Evolutionary conservation across 768 basidiomycete species (phyloP).

Genomic region (Mycena rosella): DNA sequence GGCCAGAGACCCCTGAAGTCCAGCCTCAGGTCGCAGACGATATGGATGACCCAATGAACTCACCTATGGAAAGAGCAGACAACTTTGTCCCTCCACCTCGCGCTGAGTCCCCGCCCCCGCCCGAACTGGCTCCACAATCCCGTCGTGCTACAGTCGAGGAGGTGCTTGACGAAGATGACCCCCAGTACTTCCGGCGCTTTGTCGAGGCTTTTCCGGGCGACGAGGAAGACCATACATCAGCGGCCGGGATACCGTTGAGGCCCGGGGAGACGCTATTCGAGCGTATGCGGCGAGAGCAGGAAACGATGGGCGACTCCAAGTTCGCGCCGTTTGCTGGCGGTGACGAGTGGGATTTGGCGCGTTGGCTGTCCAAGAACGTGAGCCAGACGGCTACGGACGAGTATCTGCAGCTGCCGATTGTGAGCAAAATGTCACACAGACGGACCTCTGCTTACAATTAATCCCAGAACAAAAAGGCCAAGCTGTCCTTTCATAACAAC

Average conservation of each 20-base stretch:
- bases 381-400: constrained; percentile 45
- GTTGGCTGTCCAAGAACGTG: constrained; percentile 44
- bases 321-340: not conserved
- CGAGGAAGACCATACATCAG: too few species aligned
- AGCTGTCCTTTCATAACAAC: not conserved
- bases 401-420: constrained; percentile 42
- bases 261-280: not conserved
- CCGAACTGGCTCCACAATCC: not conserved
- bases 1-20: not conserved
- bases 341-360: constrained; percentile 47
- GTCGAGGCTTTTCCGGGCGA: not conserved
- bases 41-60: not conserved
- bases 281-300: not conserved
- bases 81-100: not conserved
- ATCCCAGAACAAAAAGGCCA: not conserved
- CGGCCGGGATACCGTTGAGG: not conserved
- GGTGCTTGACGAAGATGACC: not conserved
- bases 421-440: not conserved
- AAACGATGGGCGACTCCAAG: not conserved
- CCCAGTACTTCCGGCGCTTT: not conserved
- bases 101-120: not conserved
- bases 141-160: not conserved
- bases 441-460: not conserved
- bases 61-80: not conserved
- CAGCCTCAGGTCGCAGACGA: too few species aligned